Conservation (phyloP, 768 basidiomycete genomes). For the Tricholoma sp. region DNA sequence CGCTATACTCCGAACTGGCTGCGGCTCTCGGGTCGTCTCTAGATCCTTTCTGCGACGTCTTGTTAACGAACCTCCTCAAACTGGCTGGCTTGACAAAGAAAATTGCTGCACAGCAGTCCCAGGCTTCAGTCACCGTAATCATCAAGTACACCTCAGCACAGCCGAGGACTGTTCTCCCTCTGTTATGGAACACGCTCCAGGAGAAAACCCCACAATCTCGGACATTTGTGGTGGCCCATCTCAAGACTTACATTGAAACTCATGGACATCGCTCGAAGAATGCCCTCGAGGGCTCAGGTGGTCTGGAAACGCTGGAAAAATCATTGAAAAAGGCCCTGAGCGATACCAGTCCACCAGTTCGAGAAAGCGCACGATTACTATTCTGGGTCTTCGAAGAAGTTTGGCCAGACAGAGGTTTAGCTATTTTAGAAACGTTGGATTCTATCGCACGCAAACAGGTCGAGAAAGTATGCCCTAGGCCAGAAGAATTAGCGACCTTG, state of each 20-base stretch:
- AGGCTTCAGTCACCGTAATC: slow-evolving; percentile 62
- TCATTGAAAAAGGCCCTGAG: slow-evolving; percentile 64
- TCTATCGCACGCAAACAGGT: slow-evolving; percentile 69
- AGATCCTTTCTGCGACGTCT: slow-evolving; percentile 75
- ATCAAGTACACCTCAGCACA: slow-evolving; percentile 67
- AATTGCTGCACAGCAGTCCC: slow-evolving; percentile 82
- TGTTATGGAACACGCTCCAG: slow-evolving; percentile 62
- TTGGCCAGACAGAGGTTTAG: slow-evolving; percentile 67
- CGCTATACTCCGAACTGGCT: slow-evolving; percentile 73
- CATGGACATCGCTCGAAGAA: slow-evolving; percentile 64
- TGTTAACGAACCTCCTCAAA: slow-evolving; percentile 73
- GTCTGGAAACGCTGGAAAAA: slow-evolving; percentile 69
- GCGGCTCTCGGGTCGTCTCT: slow-evolving; percentile 57
- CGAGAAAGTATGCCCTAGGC: slow-evolving; percentile 78
- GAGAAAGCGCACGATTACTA: slow-evolving; percentile 61
- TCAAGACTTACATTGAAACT: slow-evolving; percentile 68
- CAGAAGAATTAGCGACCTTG: slow-evolving; percentile 33
- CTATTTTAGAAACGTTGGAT: slow-evolving; percentile 67
- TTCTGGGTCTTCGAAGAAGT: slow-evolving; percentile 80
- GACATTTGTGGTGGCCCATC: slow-evolving; percentile 58
- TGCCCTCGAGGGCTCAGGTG: slow-evolving; percentile 64
- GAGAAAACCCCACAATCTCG: slow-evolving; percentile 83
- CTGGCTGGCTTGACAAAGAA: slow-evolving; percentile 94
- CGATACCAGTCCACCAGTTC: slow-evolving; percentile 78
- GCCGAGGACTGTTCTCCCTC: slow-evolving; percentile 61